Conservation (phyloP, 2,329 filamentous ascomycete genomes). For the Verticillium isaacii region DNA sequence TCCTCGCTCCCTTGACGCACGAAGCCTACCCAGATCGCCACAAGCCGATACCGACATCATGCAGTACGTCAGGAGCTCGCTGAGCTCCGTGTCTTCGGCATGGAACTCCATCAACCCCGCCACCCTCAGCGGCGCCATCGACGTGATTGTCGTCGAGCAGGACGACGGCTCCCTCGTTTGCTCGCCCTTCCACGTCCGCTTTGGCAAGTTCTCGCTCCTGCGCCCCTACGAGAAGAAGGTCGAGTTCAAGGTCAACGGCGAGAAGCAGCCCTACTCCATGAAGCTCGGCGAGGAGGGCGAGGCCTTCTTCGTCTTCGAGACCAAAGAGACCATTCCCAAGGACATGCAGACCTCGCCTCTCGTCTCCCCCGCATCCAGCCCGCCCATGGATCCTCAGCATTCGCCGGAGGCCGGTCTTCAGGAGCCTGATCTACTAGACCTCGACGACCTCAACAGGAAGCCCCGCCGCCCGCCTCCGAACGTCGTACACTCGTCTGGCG, state of each 20-base stretch:
- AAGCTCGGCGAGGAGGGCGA: conserved; percentile 96
- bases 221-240: conserved; percentile 98
- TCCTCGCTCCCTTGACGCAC: not conserved
- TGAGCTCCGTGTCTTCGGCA: conserved; percentile 92
- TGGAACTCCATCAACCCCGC: conserved; percentile 99
- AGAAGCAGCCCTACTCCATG: conserved; percentile 93
- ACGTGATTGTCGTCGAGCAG: conserved; percentile 97
- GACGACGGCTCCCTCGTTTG: conserved; percentile 86
- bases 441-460: conserved; percentile 45
- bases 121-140: conserved; percentile 94
- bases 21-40: conserved; percentile 3
- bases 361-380: conserved; percentile 84
- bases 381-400: conserved; percentile 54
- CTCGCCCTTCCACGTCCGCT: conserved; percentile 97
- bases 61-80: conserved; percentile 97
- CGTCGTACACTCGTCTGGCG: conserved; percentile 31
- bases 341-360: conserved; percentile 91
- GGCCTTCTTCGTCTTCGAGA: conserved; percentile 98
- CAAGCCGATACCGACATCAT: conserved; percentile 44
- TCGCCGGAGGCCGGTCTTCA: conserved; percentile 43
- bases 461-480: conserved; percentile 40
- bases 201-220: conserved; percentile 95
- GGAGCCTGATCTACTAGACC: conserved; percentile 66
- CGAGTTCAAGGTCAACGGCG: conserved; percentile 91
- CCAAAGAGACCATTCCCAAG: conserved; percentile 84